A percentile compares a stretch with the other conserved stretches of the same genome.
phyloP scores from a whole-genome alignment of 208 protist species.

The Wallacemonas collosoma region DNA sequence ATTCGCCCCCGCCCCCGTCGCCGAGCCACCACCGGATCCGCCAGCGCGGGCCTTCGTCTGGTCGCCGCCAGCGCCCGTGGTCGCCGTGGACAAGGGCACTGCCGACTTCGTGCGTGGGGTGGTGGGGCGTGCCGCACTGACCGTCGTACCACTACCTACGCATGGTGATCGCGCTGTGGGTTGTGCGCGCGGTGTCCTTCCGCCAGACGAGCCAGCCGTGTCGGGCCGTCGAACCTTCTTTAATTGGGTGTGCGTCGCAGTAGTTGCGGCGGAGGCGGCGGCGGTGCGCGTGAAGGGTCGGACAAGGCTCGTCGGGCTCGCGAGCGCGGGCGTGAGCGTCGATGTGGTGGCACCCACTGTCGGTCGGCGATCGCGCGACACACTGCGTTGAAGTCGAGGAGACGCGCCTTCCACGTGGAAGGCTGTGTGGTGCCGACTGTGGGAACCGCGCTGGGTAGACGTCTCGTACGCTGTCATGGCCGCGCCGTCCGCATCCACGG shows the following conservation, averaged over 20 bases:
- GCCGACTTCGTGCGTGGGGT: neutral
- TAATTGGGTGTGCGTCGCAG: neutral
- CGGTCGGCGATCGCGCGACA: constrained; percentile 3
- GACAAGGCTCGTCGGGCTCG: too few relatives aligned
- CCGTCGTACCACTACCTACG: neutral
- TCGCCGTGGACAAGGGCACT: too few relatives aligned
- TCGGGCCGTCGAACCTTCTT: constrained; percentile 7
- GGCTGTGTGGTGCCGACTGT: neutral
- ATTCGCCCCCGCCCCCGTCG: neutral
- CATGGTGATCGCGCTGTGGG: neutral
- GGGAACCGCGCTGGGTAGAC: neutral
- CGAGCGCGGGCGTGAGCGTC: too few relatives aligned
- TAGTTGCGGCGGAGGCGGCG: too few relatives aligned
- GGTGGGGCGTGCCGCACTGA: neutral
- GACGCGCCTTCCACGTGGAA: neutral
- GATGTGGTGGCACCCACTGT: too few relatives aligned
- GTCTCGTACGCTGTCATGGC: constrained; percentile 10
- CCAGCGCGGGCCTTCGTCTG: neutral
- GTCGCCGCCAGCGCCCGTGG: too few relatives aligned
- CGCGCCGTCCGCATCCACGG: neutral
- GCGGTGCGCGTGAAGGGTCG: too few relatives aligned
- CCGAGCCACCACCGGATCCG: neutral
- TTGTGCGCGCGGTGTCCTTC: neutral
- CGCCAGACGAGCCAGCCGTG: neutral
- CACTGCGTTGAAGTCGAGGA: constrained; percentile 10